Percentiles rank a stretch among this genome's conserved stretches.
Evolutionary conservation across 768 basidiomycete genomes (phyloP).

Genomic region (Lyophyllum atratum): DNA sequence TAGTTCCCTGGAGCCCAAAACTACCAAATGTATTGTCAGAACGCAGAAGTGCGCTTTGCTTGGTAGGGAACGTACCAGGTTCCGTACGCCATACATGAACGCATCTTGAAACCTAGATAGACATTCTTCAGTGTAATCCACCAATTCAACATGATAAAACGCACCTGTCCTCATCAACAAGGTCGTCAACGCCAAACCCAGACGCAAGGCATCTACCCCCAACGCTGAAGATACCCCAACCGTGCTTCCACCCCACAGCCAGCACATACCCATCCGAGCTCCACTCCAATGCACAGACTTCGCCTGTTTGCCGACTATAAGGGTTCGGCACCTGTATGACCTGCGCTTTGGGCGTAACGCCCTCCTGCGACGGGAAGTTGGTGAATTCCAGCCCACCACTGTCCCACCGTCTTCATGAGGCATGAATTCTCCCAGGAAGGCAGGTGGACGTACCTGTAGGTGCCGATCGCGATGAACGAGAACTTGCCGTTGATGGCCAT

Average conservation of each 20-base stretch:
- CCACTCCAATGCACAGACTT: slow-evolving; percentile 79
- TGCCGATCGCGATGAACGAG: slow-evolving; percentile 82
- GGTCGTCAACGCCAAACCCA: slow-evolving; percentile 69
- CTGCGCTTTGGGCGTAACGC: slow-evolving; percentile 60
- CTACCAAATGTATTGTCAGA: slow-evolving; percentile 39
- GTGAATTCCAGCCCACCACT: slow-evolving; percentile 72
- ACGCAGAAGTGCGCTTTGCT: background rate
- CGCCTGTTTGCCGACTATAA: slow-evolving; percentile 58
- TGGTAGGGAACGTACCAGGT: slow-evolving; percentile 57
- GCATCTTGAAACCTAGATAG: slow-evolving; percentile 68
- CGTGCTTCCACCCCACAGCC: slow-evolving; percentile 87
- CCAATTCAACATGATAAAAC: slow-evolving; percentile 10
- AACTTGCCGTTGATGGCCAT: slow-evolving; percentile 79
- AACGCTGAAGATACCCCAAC: slow-evolving; percentile 91
- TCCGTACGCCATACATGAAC: slow-evolving; percentile 81
- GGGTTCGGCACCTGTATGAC: slow-evolving; percentile 63
- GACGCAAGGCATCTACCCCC: slow-evolving; percentile 86
- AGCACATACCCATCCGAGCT: slow-evolving; percentile 95
- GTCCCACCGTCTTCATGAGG: background rate
- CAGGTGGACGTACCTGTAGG: slow-evolving; percentile 49
- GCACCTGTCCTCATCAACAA: slow-evolving; percentile 55
- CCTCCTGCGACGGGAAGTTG: slow-evolving; percentile 66
- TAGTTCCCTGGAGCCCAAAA: slow-evolving; percentile 95
- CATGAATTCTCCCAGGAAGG: background rate
- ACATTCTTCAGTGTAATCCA: slow-evolving; percentile 9